Percentiles rank a stretch among this genome's conserved stretches.
phyloP scores from a whole-genome alignment of 805 yeast species.

The Ogataea paraovalis region DNA sequence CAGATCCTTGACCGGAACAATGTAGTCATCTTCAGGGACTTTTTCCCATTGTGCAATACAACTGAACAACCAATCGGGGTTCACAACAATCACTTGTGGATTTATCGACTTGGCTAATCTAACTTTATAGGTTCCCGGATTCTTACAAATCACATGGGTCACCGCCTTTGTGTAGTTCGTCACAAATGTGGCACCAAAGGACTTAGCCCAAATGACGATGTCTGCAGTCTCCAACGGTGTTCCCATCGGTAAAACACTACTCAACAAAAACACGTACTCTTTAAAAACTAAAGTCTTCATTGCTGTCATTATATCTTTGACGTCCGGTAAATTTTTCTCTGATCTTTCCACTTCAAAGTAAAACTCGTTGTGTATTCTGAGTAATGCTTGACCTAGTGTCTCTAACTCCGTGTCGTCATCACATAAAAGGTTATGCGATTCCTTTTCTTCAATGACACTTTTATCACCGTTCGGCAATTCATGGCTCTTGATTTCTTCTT shows the following conservation, averaged over 20 bases:
- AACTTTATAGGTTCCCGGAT: constrained; percentile 80
- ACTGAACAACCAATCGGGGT: constrained; percentile 88
- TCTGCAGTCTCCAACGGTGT: constrained; percentile 69
- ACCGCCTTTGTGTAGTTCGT: constrained; percentile 66
- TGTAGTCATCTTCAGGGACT: constrained; percentile 58
- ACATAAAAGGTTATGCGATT: constrained; percentile 48
- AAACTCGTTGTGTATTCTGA: constrained; percentile 62
- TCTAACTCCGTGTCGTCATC: constrained; percentile 81
- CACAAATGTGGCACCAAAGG: constrained; percentile 86
- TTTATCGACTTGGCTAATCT: constrained; percentile 66
- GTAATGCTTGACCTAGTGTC: constrained; percentile 58
- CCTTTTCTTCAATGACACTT: constrained; percentile 15
- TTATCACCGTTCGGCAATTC: constrained; percentile 1
- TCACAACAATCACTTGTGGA: constrained; percentile 68
- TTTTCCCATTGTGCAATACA: constrained; percentile 77
- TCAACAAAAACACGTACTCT: constrained; percentile 69
- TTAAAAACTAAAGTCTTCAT: constrained; percentile 66
- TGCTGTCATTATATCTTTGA: constrained; percentile 66
- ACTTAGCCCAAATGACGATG: constrained; percentile 86
- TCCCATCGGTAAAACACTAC: constrained; percentile 90
- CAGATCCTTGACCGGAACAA: constrained; percentile 47
- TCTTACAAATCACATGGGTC: constrained; percentile 84
- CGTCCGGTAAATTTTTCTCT: constrained; percentile 45
- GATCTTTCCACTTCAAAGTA: constrained; percentile 44
- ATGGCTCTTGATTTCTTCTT: constrained; percentile 27